Evolutionary conservation across 257 asterid species (phyloP).

Genomic region (Rubia yunnanensis): DNA sequence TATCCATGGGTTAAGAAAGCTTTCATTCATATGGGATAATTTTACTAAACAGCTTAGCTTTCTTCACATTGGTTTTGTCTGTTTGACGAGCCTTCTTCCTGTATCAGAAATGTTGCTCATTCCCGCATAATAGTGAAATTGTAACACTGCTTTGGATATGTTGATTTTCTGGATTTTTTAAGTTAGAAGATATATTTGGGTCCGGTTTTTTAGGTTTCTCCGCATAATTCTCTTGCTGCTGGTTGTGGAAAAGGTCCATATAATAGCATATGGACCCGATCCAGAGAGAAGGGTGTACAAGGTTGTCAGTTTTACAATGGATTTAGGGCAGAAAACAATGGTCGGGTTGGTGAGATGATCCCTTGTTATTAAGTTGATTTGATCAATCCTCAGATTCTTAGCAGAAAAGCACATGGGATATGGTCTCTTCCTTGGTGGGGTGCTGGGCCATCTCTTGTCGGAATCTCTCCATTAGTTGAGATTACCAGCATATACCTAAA

Average conservation of each 20-base stretch:
- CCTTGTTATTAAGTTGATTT: not conserved
- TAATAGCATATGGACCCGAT: not conserved
- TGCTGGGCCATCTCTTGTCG: constrained; percentile 4
- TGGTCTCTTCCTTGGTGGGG: not conserved
- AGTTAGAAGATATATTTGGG: too few species aligned
- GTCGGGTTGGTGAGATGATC: not conserved
- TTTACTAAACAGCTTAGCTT: not conserved
- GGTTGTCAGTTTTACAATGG: not conserved
- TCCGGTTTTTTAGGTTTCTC: too few species aligned
- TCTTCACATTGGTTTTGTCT: not conserved
- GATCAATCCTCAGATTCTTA: not conserved
- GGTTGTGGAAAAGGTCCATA: not conserved
- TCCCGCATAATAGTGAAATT: not conserved
- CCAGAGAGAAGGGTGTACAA: not conserved
- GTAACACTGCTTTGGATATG: too few species aligned
- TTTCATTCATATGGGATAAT: constrained; percentile 8
- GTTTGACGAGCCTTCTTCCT: not conserved
- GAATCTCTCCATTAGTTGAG: not conserved
- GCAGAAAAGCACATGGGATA: constrained; percentile 15
- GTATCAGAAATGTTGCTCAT: too few species aligned
- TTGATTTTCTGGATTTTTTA: too few species aligned
- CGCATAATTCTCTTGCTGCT: too few species aligned
- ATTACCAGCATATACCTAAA: not conserved
- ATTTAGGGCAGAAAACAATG: not conserved
- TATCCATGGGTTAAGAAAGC: constrained; percentile 10